Conservation (phyloP, 495 filamentous ascomycete species). For the Xylaria scruposa region DNA sequence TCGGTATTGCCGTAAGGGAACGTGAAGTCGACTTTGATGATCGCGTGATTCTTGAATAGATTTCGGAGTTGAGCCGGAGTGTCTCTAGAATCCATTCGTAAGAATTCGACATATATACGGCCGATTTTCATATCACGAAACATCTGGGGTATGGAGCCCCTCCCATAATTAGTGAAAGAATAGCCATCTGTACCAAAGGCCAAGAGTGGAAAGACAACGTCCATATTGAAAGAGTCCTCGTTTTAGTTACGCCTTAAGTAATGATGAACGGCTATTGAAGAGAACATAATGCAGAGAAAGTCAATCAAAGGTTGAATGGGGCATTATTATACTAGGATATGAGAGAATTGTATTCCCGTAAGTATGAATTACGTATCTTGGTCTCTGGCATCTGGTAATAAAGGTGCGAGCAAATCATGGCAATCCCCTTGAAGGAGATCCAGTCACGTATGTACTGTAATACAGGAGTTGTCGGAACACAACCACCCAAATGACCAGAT, state of each 20-base stretch:
- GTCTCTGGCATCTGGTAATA: too few species aligned
- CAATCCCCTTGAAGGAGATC: background rate
- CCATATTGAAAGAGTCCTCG: background rate
- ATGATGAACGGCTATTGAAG: background rate
- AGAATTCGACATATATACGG: slow-evolving; percentile 5
- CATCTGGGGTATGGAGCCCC: background rate
- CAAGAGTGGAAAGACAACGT: background rate
- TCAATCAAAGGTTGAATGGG: background rate
- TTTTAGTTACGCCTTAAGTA: too few species aligned
- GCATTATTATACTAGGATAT: background rate
- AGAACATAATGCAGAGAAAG: background rate
- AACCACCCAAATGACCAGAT: background rate
- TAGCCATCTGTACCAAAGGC: background rate
- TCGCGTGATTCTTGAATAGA: background rate
- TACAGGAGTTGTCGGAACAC: background rate
- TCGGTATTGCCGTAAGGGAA: background rate
- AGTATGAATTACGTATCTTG: background rate
- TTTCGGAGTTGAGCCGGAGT: background rate
- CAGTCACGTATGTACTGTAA: background rate
- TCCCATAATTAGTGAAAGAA: background rate
- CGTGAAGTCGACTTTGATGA: slow-evolving; percentile 1
- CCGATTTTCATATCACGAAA: background rate
- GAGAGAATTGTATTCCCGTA: background rate
- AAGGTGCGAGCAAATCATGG: background rate
- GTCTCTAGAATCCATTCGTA: background rate